Base-by-base conservation (phyloP, 805 yeast species). In the Candida ponderosae region DNA sequence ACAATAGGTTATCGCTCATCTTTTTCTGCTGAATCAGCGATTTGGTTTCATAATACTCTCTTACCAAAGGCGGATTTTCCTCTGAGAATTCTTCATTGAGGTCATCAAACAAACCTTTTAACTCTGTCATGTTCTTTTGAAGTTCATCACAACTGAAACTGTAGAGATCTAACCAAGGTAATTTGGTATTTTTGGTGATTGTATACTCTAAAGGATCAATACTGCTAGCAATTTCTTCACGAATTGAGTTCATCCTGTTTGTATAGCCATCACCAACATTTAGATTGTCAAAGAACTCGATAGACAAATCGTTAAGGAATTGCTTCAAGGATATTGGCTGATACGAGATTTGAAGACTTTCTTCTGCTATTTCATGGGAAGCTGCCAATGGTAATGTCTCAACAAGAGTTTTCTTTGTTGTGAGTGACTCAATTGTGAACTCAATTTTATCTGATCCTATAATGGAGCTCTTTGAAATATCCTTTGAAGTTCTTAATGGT, bases 71-170 rank as follows among this genome's bases (percentile, higher is more conserved):
- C 5, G 57, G 58, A 20, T 54, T 54, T 15, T 46, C 54, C 5
- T 48, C 51, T 6, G 46, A 34, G 33, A 54, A 52, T 20, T 52
- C 57, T 1, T 40, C 40, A 31, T 46, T 47, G 11, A 52, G 39
- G 23, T 47, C 38, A 26, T 52, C 55, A 34, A 54, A 51, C 17
- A 48, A 32, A 2, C 28, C 37, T 18, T 45, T 49, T 33, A 54
- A 31, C 19, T 46, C 48, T 16, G 40, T 38, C 53, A 54, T 50
- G 31, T 51, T 50, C 30, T 48, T 50, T 29, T 50, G 55, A 13
- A 54, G 23, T 31, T 52, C 57, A 18, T 40, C 44, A 42, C 58
- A 54, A 33, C 58, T 51, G 35, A 54, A 54, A 19, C 43, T 44
- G 29, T 44, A 48, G 1, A 54, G 40, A 18, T 52, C 58, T 6